Conservation (phyloP, 2,329 filamentous ascomycete genomes). For the Cordyceps pruinosa region DNA sequence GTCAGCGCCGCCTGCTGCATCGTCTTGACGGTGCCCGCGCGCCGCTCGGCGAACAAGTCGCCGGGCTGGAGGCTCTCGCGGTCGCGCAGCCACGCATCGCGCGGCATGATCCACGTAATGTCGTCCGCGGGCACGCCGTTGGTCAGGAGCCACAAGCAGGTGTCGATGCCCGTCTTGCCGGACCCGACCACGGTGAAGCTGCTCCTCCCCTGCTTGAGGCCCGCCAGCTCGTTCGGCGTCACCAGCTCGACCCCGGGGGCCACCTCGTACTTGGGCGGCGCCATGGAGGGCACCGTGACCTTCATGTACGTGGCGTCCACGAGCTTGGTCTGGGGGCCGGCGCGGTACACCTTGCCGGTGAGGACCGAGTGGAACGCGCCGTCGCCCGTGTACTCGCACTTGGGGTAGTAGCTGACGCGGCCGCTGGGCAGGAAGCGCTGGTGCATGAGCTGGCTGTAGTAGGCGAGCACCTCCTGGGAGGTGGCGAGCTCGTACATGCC, state of each 20-base stretch:
- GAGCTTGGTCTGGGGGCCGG: background rate
- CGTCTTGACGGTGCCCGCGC: background rate
- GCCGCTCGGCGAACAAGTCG: background rate
- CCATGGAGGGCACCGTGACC: background rate
- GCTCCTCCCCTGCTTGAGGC: background rate
- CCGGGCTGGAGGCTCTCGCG: constrained; percentile 3
- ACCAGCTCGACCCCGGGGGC: background rate
- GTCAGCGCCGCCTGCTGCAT: background rate
- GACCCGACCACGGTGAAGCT: constrained; percentile 5
- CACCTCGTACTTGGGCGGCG: background rate
- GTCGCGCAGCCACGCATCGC: constrained; percentile 6
- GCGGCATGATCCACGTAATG: constrained; percentile 7
- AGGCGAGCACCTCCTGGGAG: constrained; percentile 9
- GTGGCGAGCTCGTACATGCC: constrained; percentile 4
- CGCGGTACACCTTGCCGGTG: background rate
- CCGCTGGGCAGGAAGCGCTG: constrained; percentile 1
- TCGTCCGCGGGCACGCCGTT: background rate
- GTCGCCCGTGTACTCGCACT: constrained; percentile 7
- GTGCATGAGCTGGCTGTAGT: constrained; percentile 5
- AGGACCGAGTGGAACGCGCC: background rate
- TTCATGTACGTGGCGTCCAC: constrained; percentile 8
- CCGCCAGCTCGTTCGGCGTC: constrained; percentile 2
- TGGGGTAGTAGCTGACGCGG: background rate
- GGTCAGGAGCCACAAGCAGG: constrained; percentile 8
- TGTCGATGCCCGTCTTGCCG: constrained; percentile 9